Evolutionary conservation across 2,329 filamentous ascomycete species (phyloP), one percentile per base, ranked within the genome.

Genomic region (Neodidymelliopsis sp.): DNA sequence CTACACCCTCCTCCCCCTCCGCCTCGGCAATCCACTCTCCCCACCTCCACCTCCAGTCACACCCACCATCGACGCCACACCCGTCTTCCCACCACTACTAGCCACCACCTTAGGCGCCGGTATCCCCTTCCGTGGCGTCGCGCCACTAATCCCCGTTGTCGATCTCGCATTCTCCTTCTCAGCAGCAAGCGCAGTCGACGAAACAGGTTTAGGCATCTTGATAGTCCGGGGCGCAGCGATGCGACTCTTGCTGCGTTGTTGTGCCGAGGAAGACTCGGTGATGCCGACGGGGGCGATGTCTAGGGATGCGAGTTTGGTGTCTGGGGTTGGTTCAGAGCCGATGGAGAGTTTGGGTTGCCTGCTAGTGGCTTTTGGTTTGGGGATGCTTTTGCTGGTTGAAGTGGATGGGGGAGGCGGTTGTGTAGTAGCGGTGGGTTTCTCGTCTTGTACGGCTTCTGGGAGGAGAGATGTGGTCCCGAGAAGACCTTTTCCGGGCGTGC

Each of bases 401-500:
- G 49, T 12, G 12, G 34, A 40, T 18, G 22, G 18, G 20, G 9
- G 12, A 22, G 31, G 3, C 27, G 47, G 25, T 20, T 42, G 27
- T 31, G 41, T 19, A 54, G 37, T 18, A 4, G 36, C 28, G 7
- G 41, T 42, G 19, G 65, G 59, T 22, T 63, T 62, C 24, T 67
- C 63, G 25, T 66, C 61, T 20, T 56, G 54, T 3, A 69, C 50
- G 0, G 47, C 57, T 8, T 67, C 63, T 3, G 69, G 69, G 2
- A 72, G 60, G 3, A 72, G 46, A 15, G 63, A 63, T 3, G 57
- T 41, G n/a, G 65, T 60, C 2, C 60, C 55, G 1, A 72, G 51
- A 7, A 74, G 52, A 0, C 62, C 70, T 41, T 74, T 75, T 7
- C 64, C 70, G 15, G 73, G 72, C 8, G 70, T 71, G 2, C 72